Base-by-base conservation (phyloP, 2,329 filamentous ascomycete species). In the Chaetomium olivaceum region DNA sequence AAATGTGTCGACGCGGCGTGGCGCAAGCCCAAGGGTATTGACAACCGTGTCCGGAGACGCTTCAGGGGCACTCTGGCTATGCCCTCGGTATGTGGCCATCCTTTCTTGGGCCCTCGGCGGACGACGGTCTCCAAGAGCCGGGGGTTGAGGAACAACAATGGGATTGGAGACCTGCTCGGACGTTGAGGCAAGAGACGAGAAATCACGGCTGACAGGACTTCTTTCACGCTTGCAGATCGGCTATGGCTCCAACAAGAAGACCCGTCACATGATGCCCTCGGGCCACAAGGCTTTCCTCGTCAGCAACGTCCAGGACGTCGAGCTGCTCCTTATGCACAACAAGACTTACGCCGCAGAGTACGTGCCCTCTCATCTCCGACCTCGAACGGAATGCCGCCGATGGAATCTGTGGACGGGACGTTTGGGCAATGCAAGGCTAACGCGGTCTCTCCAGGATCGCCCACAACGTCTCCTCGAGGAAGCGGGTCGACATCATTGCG, bases 11-110 rank as follows among this genome's bases (percentile, higher is more conserved):
- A 87, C 79, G 81, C 91, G 75, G 90, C 88, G 87, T 99, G 95
- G 95, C 91, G 95, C 85, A 99, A 98, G 89, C 95, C 95, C 76
- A 99, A 99, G 92, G 95, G 95, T 92, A 99, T 99, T 83, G 95
- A 99, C 86, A 96, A 93, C 87, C 87, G 91, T 78, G 94, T 99
- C 80, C 91, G 95, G 81, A 89, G 95, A 87, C 92, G 95, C 75
- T 99, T 99, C 88, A 93, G 92, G 85, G 92, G 95, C 79, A 92
- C 91, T 85, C 90, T 91, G 83, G 88, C 89, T 79, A 98, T 99
- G 94, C 95, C 95, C 84, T 96, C 93, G 87, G 94, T 97, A 93
- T 80, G 92, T 88, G 73, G 60, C 50, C 16, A 27, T 60, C 51
- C 59, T 63, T 58, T 11, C 56, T 19, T 46, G 52, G 52, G 33